Conservation (phyloP, 2,329 filamentous ascomycete species). For the Cryphonectria radicalis region DNA sequence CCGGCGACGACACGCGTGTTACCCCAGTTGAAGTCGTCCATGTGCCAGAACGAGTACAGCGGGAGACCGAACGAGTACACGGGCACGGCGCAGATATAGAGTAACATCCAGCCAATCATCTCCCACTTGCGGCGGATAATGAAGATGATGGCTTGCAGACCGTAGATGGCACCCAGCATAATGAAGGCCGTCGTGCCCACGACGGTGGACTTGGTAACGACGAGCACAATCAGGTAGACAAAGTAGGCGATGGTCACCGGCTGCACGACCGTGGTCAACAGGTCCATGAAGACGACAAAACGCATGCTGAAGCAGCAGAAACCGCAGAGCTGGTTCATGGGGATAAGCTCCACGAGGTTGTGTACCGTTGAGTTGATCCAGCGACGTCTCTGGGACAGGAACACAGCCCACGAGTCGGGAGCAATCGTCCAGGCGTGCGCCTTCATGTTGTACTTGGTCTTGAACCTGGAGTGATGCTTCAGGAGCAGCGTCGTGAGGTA, state of each 20-base stretch:
- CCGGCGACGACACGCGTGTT: slow-evolving; percentile 97
- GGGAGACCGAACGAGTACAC: slow-evolving; percentile 91
- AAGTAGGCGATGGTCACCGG: slow-evolving; percentile 92
- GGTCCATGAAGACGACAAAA: slow-evolving; percentile 93
- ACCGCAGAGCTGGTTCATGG: slow-evolving; percentile 90
- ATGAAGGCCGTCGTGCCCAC: slow-evolving; percentile 88
- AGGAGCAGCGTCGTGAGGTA: slow-evolving; percentile 93
- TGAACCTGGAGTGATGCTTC: slow-evolving; percentile 91
- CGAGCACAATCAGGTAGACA: slow-evolving; percentile 80
- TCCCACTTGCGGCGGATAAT: slow-evolving; percentile 97
- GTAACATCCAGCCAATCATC: slow-evolving; percentile 99
- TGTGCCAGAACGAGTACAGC: slow-evolving; percentile 97
- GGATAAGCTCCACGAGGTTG: slow-evolving; percentile 94
- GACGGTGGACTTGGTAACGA: slow-evolving; percentile 63
- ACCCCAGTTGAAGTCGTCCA: slow-evolving; percentile 99
- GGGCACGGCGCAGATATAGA: slow-evolving; percentile 89
- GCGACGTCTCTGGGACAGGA: slow-evolving; percentile 96
- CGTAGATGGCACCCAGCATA: slow-evolving; percentile 92
- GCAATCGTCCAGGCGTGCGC: slow-evolving; percentile 97
- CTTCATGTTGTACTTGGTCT: slow-evolving; percentile 94
- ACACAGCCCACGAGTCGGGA: slow-evolving; percentile 90
- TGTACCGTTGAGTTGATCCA: slow-evolving; percentile 99
- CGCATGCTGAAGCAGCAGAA: slow-evolving; percentile 99
- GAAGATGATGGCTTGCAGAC: slow-evolving; percentile 96
- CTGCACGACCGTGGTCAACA: slow-evolving; percentile 89